These are phyloP conservation scores for Microdochium paspali DNA, from an alignment of 2,329 filamentous ascomycete genomes.

Conservation along the genomic window DNA sequence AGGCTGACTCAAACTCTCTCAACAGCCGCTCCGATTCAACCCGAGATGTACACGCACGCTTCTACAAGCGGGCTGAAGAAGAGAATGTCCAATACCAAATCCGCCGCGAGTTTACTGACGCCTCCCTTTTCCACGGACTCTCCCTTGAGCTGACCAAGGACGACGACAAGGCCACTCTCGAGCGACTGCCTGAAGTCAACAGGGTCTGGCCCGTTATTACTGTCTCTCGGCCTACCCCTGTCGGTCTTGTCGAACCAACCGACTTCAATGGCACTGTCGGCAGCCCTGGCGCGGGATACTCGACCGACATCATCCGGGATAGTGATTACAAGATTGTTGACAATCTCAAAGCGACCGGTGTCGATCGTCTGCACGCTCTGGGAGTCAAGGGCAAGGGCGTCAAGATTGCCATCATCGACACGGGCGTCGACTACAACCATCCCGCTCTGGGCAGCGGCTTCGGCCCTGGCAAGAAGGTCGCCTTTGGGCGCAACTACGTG, in stretches of 20 bases:
- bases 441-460: constrained; percentile 7
- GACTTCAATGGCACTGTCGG: constrained; percentile 1
- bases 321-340: constrained; percentile 6
- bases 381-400: constrained; percentile 8
- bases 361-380: constrained; percentile 7
- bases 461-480: constrained; percentile 8
- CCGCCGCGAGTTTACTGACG: constrained; percentile 4
- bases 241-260: neutral
- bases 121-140: constrained; percentile 4
- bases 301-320: constrained; percentile 1
- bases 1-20: constrained; percentile 1
- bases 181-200: constrained; percentile 3
- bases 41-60: constrained; percentile 1
- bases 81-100: constrained; percentile 4
- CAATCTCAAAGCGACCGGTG: constrained; percentile 1
- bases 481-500: neutral
- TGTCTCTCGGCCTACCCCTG: constrained; percentile 1
- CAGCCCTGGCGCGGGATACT: too few species aligned
- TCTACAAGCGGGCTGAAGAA: constrained; percentile 5
- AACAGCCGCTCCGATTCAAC: constrained; percentile 1
- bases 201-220: constrained; percentile 3
- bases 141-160: constrained; percentile 2
- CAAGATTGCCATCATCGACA: constrained; percentile 10
- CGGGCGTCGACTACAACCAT: constrained; percentile 8
- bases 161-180: constrained; percentile 1